Percentiles rank a stretch among this genome's conserved stretches.
These are phyloP conservation scores for Cyclotella distinguenda DNA, from an alignment of 108 stramenopile genomes.

Conservation along the genomic window DNA sequence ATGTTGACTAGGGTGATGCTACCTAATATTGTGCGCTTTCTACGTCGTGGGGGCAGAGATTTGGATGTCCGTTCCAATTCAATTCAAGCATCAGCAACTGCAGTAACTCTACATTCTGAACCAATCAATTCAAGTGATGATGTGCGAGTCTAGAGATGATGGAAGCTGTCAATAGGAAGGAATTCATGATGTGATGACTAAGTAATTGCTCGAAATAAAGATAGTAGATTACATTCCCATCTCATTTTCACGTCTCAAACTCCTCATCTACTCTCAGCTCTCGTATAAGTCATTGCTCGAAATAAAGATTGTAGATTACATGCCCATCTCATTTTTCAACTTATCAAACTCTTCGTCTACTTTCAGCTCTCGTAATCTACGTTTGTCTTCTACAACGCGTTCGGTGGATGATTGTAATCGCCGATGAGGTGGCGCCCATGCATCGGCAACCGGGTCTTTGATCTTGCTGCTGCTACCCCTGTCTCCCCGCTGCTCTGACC, in stretches of 20 bases:
- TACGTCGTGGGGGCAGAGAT: not conserved
- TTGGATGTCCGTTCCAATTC: too few relatives aligned
- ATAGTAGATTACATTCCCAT: conserved; percentile 60
- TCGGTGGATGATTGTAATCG: conserved; percentile 55
- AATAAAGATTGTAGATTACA: conserved; percentile 36
- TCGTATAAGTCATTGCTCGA: not conserved
- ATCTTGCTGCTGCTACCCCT: conserved; percentile 10
- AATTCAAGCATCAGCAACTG: too few relatives aligned
- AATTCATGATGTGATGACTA: too few relatives aligned
- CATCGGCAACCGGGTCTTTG: conserved; percentile 8
- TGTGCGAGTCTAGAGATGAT: too few relatives aligned
- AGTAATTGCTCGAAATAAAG: not conserved
- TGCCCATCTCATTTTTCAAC: conserved; percentile 79
- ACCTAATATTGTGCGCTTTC: not conserved
- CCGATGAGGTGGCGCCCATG: conserved; percentile 76
- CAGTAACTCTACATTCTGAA: too few relatives aligned
- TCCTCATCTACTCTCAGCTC: conserved; percentile 87
- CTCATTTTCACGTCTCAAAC: conserved; percentile 81
- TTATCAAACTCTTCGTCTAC: conserved; percentile 90
- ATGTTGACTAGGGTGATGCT: not conserved
- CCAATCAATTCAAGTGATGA: too few relatives aligned
- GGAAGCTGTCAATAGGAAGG: too few relatives aligned
- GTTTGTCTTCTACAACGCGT: conserved; percentile 54
- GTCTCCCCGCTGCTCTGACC: not conserved
- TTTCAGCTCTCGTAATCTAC: conserved; percentile 70